These are phyloP conservation scores for Candida freyschussii DNA, from an alignment of 1,139 yeast genomes.

Conservation along the genomic window DNA sequence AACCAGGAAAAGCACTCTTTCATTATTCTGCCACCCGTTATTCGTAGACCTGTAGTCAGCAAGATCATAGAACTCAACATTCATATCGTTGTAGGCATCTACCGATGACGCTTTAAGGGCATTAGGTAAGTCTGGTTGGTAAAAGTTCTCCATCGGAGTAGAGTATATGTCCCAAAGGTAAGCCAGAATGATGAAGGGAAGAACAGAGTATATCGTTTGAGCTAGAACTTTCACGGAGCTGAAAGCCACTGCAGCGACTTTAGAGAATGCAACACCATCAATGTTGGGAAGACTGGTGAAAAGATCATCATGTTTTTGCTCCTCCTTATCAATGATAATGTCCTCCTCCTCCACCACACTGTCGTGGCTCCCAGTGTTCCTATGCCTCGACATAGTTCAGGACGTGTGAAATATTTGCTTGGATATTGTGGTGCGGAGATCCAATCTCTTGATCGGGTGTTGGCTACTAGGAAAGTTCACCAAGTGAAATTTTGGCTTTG, in stretches of 20 bases:
- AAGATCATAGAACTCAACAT: conserved; percentile 42
- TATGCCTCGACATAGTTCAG: conserved; percentile 1
- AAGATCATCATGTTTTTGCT: too few species aligned
- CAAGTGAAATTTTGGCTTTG: too few species aligned
- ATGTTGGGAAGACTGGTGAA: too few species aligned
- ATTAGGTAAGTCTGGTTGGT: conserved; percentile 22
- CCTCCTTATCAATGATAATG: too few species aligned
- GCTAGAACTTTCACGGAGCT: conserved; percentile 4
- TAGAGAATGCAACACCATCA: too few species aligned
- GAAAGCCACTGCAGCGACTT: too few species aligned
- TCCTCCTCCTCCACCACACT: too few species aligned
- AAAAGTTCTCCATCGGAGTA: conserved; percentile 11
- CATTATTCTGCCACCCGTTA: conserved; percentile 44
- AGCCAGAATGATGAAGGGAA: conserved; percentile 18
- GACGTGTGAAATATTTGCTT: too few species aligned
- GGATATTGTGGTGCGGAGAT: too few species aligned
- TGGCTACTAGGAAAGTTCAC: too few species aligned
- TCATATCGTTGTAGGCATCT: conserved; percentile 10
- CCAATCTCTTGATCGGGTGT: too few species aligned
- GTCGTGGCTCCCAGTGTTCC: background rate
- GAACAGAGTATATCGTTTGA: conserved; percentile 11
- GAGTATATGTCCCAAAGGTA: conserved; percentile 14
- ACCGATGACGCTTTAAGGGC: conserved; percentile 7
- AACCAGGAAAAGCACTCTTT: conserved; percentile 47
- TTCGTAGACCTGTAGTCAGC: conserved; percentile 37